Evolutionary conservation across 176 grass and related monocot species (phyloP), one percentile per base, ranked within the genome.

Genomic region (Oryza glaberrima): DNA sequence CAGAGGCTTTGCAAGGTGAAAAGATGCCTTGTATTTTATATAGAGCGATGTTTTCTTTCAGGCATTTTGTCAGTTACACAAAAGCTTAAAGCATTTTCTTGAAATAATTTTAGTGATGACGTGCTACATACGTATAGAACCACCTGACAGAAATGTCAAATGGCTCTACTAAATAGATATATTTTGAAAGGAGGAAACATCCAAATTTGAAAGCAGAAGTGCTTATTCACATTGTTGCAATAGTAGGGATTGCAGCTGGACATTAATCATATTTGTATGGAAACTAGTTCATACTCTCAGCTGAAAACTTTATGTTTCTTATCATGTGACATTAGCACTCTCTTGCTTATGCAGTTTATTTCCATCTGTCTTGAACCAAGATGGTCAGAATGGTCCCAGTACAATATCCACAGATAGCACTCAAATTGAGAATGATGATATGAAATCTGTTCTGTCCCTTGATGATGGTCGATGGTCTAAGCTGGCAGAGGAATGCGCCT

Each of bases 401-500:
- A 48, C 23, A 32, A 40, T 81, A 72, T 77, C 85, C 79, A 47
- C 73, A 7, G 78, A 85, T 74, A 86, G 76, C 46, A 82, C 70
- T 61, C 79, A 43, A 82, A 87, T 83, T 63, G 91, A 78, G 17
- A 90, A 79, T 63, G 90, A 99, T 47, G 91, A 99, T 86, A 86
- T 96, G 87, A 89, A 94, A 72, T 94, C 94, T 23, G 88, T 99
- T 85, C 91, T 99, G 67, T 99, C 96, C 82, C 96, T 98, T 83
- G 93, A 98, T 92, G 93, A 98, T 90, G 96, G 96, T 82, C 87
- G 88, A 86, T 95, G 96, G 96, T 90, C 90, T 46, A 51, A 78
- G 81, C 80, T 81, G 54, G 68, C 87, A 86, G 86, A 92, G 83
- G 80, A 90, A 90, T 70, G 73, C 43, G 34, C n/a, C 65, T 78